phyloP scores from a whole-genome alignment of 306 rosid genomes.

The Hylodesmum podocarpum region DNA sequence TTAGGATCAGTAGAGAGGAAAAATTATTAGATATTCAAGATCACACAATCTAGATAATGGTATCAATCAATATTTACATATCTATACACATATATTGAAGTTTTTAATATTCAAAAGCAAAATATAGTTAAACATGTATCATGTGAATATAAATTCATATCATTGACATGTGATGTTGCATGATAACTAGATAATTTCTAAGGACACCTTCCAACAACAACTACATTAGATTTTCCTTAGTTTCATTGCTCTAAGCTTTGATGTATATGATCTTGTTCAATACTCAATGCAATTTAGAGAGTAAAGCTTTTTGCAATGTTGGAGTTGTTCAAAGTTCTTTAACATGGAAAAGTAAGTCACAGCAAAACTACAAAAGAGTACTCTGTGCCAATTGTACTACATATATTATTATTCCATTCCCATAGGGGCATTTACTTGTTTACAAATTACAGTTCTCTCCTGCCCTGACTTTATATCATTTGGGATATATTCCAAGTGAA shows the following conservation, averaged over 20 bases:
- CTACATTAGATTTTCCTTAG: not conserved
- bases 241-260: not conserved
- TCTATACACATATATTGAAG: too few species aligned
- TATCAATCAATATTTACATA: too few species aligned
- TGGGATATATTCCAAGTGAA: not conserved
- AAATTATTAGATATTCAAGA: too few species aligned
- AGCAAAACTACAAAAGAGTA: constrained; percentile 17
- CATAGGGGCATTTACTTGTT: not conserved
- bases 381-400: constrained; percentile 13
- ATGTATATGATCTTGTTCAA: not conserved
- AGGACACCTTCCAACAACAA: not conserved
- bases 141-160: too few species aligned
- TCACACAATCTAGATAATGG: too few species aligned
- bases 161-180: too few species aligned
- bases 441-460: constrained; percentile 22
- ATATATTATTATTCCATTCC: not conserved
- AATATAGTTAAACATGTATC: too few species aligned
- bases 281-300: not conserved
- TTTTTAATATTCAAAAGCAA: too few species aligned
- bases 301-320: not conserved
- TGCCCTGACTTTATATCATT: not conserved
- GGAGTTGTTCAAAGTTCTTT: not conserved
- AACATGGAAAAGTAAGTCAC: not conserved
- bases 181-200: too few species aligned
- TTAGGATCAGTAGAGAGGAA: not conserved